Evolutionary conservation across 495 filamentous ascomycete species (phyloP), one percentile per base, ranked within the genome.

Genomic region (Clavariopsis aquatica): DNA sequence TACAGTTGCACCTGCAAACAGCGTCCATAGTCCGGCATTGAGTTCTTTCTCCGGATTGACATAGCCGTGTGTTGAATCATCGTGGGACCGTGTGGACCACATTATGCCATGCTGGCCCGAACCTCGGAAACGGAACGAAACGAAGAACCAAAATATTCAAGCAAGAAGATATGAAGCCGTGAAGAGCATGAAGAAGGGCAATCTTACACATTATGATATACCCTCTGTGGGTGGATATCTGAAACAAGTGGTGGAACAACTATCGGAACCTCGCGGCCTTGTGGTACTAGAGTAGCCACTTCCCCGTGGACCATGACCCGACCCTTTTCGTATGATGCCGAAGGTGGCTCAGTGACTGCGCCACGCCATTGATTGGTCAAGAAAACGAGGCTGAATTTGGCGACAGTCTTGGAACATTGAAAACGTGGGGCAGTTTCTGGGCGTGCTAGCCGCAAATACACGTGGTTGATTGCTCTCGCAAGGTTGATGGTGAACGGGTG

Each of bases 21-120:
- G 36, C 13, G 23, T 34, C 57, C 57, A 60, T 46, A 60, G 23
- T 4, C 57, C 57, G 12, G 31, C 43, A 24, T 60, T 60, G n/a
- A 60, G 46, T 46, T 60, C 43, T 12, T 31, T 60, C 57, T 20
- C 20, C 23, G 57, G 57, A 13, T 49, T 34, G 45, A 29, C 15
- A 27, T 60, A 60, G 2, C 31, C 47, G n/a, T 24, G 20, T 13
- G 6, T 23, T 10, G 20, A 24, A 28, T 51, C 47, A 17, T 51
- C 47, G 26, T 51, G 38, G n/a, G 38, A 43, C 38, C 38, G 38
- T 10, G 15, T 6, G 38, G 38, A 43, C 38, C 38, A 43, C 38
- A 43, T 43, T 17, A 17, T 43, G 5, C 38, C 38, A 43, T 43
- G 3, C 38, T 43, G 15, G 38, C 8, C 38, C 8, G 15, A 17